phyloP scores from a whole-genome alignment of 2,329 filamentous ascomycete species.

The Pezicula radicicola region DNA sequence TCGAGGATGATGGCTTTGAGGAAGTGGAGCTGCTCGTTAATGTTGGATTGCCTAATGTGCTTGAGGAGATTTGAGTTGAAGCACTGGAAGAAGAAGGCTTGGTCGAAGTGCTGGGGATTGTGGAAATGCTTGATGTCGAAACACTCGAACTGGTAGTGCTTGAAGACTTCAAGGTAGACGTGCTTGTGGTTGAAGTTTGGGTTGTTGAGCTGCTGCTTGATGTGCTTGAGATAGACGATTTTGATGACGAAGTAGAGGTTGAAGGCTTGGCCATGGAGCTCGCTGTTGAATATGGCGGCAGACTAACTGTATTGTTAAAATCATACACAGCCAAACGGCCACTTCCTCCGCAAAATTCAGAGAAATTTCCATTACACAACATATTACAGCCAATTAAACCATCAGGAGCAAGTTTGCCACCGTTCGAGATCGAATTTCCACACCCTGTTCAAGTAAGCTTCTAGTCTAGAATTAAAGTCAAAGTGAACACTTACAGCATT shows the following conservation, averaged over 20 bases:
- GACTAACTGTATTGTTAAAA: constrained; percentile 10
- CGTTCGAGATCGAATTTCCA: constrained; percentile 13
- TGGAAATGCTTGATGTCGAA: background rate
- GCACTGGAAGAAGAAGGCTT: background rate
- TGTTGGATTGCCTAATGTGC: background rate
- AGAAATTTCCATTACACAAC: constrained; percentile 22
- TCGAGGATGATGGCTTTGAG: background rate
- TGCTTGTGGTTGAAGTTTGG: too few species aligned
- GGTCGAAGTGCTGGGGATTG: background rate
- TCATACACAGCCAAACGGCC: constrained; percentile 14
- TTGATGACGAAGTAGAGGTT: background rate
- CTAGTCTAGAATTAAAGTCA: background rate
- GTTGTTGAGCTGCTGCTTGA: background rate
- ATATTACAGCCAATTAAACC: constrained; percentile 22
- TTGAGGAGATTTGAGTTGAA: background rate
- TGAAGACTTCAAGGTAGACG: too few species aligned
- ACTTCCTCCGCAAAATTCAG: constrained; percentile 23
- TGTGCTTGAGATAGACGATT: background rate
- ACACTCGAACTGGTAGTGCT: too few species aligned
- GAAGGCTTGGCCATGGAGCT: constrained; percentile 1
- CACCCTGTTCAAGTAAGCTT: constrained; percentile 6
- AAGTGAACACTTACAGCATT: constrained; percentile 30
- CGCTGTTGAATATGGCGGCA: constrained; percentile 6
- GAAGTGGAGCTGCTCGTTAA: background rate
- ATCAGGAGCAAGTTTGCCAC: constrained; percentile 14